A percentile compares a stretch with the other conserved stretches of the same genome.
Conservation (phyloP, 441 rosid genomes). For the Populus trichocarpa region DNA sequence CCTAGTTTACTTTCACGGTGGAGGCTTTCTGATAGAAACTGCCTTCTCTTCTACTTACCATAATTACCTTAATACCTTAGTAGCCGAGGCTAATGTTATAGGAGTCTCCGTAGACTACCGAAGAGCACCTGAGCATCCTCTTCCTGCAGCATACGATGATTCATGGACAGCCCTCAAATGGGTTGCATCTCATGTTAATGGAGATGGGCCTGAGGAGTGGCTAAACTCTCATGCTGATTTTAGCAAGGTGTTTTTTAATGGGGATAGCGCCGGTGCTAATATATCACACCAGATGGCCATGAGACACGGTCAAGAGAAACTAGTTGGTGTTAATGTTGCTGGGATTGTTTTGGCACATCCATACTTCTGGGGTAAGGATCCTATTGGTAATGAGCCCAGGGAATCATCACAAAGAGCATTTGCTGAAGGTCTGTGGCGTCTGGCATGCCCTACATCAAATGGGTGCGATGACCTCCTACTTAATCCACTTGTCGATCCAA, state of each 20-base stretch:
- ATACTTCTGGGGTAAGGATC: constrained; percentile 37
- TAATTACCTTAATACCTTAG: background rate
- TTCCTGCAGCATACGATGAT: constrained; percentile 24
- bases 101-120: constrained; percentile 20
- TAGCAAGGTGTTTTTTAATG: constrained; percentile 18
- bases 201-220: constrained; percentile 23
- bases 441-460: constrained; percentile 31
- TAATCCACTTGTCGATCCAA: constrained; percentile 30
- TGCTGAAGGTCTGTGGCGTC: constrained; percentile 15
- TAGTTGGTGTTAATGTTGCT: constrained; percentile 9
- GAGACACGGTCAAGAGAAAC: constrained; percentile 12
- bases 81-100: constrained; percentile 6
- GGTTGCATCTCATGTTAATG: constrained; percentile 19
- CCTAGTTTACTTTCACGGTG: constrained; percentile 32
- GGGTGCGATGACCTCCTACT: constrained; percentile 35
- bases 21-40: constrained; percentile 19
- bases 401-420: constrained; percentile 17
- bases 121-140: constrained; percentile 22
- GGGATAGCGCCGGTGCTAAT: constrained; percentile 44
- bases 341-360: constrained; percentile 43
- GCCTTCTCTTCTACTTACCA: constrained; percentile 5
- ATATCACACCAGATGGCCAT: constrained; percentile 29
- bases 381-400: constrained; percentile 34
- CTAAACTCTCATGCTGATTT: constrained; percentile 18
- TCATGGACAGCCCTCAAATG: constrained; percentile 25